These are phyloP conservation scores for Jatropha podagrica DNA, from an alignment of 441 rosid species.

Conservation along the genomic window DNA sequence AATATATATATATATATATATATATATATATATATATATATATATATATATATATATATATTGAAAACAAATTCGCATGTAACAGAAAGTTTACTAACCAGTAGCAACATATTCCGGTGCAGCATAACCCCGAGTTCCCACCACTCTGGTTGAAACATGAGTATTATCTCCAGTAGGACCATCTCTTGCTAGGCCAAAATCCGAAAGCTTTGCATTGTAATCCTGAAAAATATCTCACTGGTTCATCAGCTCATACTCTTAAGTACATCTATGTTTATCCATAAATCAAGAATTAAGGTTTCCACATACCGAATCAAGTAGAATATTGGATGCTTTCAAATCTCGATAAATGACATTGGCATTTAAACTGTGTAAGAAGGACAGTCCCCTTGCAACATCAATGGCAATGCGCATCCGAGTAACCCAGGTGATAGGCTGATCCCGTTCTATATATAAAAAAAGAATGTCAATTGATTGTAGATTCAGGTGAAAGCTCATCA, in stretches of 20 bases:
- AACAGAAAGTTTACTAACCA: conserved; percentile 39
- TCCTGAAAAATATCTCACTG: conserved; percentile 39
- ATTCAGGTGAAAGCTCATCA: neutral
- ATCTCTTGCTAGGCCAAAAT: conserved; percentile 87
- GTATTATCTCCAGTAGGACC: conserved; percentile 90
- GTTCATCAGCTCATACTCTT: conserved; percentile 2
- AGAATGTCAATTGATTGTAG: neutral
- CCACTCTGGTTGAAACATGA: conserved; percentile 79
- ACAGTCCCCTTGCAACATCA: conserved; percentile 69
- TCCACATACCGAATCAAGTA: conserved; percentile 69
- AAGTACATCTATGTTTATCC: neutral
- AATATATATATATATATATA: too few relatives aligned
- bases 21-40: too few relatives aligned
- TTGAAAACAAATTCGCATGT: neutral
- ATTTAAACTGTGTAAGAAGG: conserved; percentile 70
- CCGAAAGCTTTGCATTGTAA: conserved; percentile 78
- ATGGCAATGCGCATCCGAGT: conserved; percentile 63
- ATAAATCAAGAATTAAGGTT: conserved; percentile 5
- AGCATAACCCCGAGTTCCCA: conserved; percentile 87
- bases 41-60: too few relatives aligned
- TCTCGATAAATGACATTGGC: conserved; percentile 82
- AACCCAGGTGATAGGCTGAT: conserved; percentile 70
- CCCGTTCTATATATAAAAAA: conserved; percentile 45
- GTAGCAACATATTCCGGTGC: conserved; percentile 88
- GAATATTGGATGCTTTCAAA: conserved; percentile 82